Evolutionary conservation across 23 red algal species (phyloP).

Genomic region (Gracilaria domingensis): DNA sequence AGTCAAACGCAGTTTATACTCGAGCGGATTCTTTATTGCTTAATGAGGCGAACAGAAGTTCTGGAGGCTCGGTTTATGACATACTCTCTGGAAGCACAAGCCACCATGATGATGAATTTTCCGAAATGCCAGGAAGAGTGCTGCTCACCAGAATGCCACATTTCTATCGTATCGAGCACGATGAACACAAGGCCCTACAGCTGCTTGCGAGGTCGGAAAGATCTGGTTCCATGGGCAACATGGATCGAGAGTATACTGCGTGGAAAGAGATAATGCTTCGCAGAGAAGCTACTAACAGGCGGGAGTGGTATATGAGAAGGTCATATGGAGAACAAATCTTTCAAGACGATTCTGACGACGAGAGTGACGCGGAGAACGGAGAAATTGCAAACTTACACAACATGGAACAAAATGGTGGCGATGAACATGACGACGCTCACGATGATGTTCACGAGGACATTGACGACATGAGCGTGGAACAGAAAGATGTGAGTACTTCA

Average conservation of each 20-base stretch:
- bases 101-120: conserved; percentile 19
- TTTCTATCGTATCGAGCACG: background rate
- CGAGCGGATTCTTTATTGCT: conserved; percentile 9
- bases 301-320: conserved; percentile 29
- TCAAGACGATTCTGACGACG: conserved; percentile 17
- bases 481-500: background rate
- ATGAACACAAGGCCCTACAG: conserved; percentile 5
- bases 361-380: conserved; percentile 4
- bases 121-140: conserved; percentile 15
- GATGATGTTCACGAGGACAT: background rate
- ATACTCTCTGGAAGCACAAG: background rate
- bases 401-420: conserved; percentile 6
- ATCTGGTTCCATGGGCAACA: background rate
- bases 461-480: conserved; percentile 15
- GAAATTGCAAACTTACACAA: background rate
- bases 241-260: conserved; percentile 5
- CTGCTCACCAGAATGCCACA: conserved; percentile 1
- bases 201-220: conserved; percentile 13
- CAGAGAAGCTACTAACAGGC: conserved; percentile 9
- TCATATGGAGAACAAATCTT: background rate
- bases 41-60: background rate
- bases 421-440: background rate
- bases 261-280: conserved; percentile 38
- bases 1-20: background rate
- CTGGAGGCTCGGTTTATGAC: conserved; percentile 5